phyloP scores from a whole-genome alignment of 2,329 filamentous ascomycete species.

The Chalaropsis thielavioides region DNA sequence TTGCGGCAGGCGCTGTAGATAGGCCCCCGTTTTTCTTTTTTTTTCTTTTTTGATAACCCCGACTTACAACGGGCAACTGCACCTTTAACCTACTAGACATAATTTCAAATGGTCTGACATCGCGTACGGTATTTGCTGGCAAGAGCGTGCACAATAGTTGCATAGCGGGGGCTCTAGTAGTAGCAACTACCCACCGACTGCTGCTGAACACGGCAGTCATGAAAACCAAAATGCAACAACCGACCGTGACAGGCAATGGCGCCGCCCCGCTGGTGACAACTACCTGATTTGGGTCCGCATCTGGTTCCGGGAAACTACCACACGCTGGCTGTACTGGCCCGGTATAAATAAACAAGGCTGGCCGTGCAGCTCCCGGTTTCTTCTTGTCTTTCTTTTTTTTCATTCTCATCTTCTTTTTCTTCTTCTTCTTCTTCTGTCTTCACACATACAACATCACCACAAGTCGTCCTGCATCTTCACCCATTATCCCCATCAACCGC shows the following conservation, averaged over 20 bases:
- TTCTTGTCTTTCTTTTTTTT: background rate
- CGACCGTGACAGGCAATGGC: background rate
- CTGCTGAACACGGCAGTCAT: background rate
- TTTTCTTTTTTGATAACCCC: background rate
- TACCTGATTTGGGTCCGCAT: background rate
- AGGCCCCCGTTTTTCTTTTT: background rate
- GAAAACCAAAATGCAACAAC: background rate
- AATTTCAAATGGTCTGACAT: background rate
- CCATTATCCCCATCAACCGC: background rate
- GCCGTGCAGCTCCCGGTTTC: background rate
- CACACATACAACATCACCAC: background rate
- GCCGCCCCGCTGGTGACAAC: background rate
- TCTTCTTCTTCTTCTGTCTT: background rate
- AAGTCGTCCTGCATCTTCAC: background rate
- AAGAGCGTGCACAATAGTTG: background rate
- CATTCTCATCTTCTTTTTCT: background rate
- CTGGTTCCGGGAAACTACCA: background rate
- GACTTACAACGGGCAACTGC: background rate
- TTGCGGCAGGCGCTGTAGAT: background rate
- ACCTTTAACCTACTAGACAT: background rate
- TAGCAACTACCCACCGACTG: background rate
- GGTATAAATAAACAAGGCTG: conserved; percentile 3
- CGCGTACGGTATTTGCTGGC: background rate
- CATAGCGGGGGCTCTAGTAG: background rate
- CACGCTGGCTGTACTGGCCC: background rate